Conservation (phyloP, 106 monocot species). For the Alisma plantagoaquatica region DNA sequence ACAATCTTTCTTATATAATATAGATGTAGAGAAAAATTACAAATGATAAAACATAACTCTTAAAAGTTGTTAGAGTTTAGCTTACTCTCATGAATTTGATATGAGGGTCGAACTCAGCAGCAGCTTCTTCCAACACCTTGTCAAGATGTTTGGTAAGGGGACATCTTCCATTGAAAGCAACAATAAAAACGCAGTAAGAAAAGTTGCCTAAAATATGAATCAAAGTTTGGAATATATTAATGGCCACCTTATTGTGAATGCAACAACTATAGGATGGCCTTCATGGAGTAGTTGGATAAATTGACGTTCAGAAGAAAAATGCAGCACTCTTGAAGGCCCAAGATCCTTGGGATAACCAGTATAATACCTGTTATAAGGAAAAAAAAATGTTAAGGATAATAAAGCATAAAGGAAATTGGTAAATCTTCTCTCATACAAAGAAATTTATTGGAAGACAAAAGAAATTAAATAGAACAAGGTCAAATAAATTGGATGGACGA, state of each 20-base stretch:
- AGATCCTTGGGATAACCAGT: slow-evolving; percentile 90
- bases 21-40: too few relatives aligned
- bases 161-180: slow-evolving; percentile 30
- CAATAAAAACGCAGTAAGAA: not conserved
- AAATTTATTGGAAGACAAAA: not conserved
- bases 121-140: slow-evolving; percentile 72
- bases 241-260: slow-evolving; percentile 70
- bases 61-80: too few relatives aligned
- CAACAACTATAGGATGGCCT: slow-evolving; percentile 75
- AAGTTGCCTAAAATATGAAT: too few relatives aligned
- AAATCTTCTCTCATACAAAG: not conserved
- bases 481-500: not conserved
- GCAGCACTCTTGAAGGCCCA: slow-evolving; percentile 62
- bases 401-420: not conserved
- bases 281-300: slow-evolving; percentile 85
- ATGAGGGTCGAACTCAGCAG: slow-evolving; percentile 71
- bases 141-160: slow-evolving; percentile 80
- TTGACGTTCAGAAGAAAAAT: slow-evolving; percentile 83
- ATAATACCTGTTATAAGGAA: slow-evolving; percentile 49
- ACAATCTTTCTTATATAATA: too few relatives aligned
- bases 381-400: not conserved
- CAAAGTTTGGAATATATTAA: not conserved
- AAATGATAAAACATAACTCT: too few relatives aligned
- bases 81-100: slow-evolving; percentile 44
- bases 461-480: not conserved